A percentile compares a stretch with the other conserved stretches of the same genome.
phyloP scores from a whole-genome alignment of 2,329 filamentous ascomycete genomes.

The Fusarium ambrosium region DNA sequence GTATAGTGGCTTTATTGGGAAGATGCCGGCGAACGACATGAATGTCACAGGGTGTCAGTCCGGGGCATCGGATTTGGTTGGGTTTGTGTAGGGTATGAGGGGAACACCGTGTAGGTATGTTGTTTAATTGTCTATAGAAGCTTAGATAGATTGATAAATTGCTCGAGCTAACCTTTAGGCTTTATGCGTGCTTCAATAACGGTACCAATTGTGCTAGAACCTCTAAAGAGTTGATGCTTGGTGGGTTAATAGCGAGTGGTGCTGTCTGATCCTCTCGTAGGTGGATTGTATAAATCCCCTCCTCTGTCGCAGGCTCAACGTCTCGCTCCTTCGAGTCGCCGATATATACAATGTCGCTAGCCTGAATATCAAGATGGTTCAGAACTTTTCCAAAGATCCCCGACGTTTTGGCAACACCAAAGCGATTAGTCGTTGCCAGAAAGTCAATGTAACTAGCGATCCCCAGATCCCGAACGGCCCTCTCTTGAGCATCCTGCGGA shows the following conservation, averaged over 20 bases:
- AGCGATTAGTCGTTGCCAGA: constrained; percentile 50
- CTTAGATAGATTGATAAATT: neutral
- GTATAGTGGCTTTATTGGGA: neutral
- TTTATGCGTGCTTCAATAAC: neutral
- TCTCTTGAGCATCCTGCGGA: constrained; percentile 61
- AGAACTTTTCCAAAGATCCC: constrained; percentile 48
- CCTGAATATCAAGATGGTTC: constrained; percentile 40
- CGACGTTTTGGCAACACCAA: constrained; percentile 45
- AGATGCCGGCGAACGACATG: neutral
- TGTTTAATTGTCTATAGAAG: neutral
- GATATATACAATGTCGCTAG: constrained; percentile 47
- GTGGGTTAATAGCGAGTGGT: constrained; percentile 15
- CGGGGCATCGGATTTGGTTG: neutral
- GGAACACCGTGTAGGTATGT: neutral
- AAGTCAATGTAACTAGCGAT: constrained; percentile 47
- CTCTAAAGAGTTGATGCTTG: constrained; percentile 31
- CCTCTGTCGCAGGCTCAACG: constrained; percentile 45
- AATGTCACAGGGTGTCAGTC: neutral
- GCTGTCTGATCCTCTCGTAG: constrained; percentile 29
- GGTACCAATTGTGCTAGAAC: constrained; percentile 19
- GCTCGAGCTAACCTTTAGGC: too few relatives aligned
- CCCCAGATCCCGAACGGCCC: constrained; percentile 50
- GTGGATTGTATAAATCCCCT: constrained; percentile 48
- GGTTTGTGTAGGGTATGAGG: neutral
- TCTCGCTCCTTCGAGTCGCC: constrained; percentile 50